Percentiles rank a stretch among this genome's conserved stretches.
Conservation (phyloP, 805 yeast species). For the Pichia pseudocactophila region DNA sequence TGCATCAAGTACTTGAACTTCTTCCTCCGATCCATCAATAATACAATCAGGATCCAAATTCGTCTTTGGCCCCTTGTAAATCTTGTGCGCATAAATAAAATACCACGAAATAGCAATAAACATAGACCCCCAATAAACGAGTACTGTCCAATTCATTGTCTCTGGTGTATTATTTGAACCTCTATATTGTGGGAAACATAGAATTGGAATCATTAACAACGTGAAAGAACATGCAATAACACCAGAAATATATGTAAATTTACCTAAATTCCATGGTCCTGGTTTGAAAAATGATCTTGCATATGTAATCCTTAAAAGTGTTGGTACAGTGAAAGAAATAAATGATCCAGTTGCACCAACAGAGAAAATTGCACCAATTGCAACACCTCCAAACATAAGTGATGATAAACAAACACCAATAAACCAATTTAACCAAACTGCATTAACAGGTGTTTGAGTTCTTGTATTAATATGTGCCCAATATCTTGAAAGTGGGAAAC, state of each 20-base stretch:
- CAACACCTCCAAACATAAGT: conserved; percentile 34
- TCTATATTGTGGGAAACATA: conserved; percentile 40
- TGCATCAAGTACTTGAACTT: no score
- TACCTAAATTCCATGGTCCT: conserved; percentile 40
- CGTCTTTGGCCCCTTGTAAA: conserved; percentile 45
- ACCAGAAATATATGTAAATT: conserved; percentile 30
- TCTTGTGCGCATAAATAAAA: conserved; percentile 37
- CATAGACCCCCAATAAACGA: conserved; percentile 34
- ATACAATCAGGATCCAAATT: not conserved
- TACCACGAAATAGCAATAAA: conserved; percentile 33
- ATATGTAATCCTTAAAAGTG: conserved; percentile 30
- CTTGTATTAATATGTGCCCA: conserved; percentile 32
- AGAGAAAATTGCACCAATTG: conserved; percentile 44
- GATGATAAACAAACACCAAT: conserved; percentile 32
- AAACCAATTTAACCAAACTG: conserved; percentile 40
- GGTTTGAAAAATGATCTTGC: conserved; percentile 34
- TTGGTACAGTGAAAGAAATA: conserved; percentile 39
- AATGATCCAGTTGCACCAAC: conserved; percentile 41
- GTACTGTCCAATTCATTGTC: conserved; percentile 45
- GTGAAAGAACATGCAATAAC: conserved; percentile 34
- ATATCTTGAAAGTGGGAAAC: conserved; percentile 36
- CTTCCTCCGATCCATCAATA: no score
- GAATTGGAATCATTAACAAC: conserved; percentile 35
- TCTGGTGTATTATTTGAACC: conserved; percentile 30
- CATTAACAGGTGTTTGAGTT: conserved; percentile 35